These are phyloP conservation scores for Digitaria exilis DNA, from an alignment of 202 grass and related monocot genomes.

Conservation along the genomic window DNA sequence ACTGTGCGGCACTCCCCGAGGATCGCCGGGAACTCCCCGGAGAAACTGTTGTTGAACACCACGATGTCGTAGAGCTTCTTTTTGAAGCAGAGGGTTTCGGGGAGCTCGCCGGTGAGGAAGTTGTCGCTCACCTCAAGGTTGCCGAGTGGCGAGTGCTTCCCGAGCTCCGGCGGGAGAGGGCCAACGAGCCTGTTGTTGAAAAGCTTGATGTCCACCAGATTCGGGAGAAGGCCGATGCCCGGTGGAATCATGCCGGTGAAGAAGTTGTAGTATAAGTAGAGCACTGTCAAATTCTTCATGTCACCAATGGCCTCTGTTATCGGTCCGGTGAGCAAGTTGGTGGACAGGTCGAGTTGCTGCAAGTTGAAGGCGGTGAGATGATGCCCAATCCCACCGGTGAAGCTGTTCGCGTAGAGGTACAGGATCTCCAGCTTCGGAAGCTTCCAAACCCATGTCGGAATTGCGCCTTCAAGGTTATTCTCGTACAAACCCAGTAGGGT, in stretches of 20 bases:
- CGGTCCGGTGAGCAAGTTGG: constrained; percentile 32
- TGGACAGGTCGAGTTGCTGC: constrained; percentile 33
- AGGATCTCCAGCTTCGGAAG: background rate
- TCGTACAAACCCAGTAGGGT: background rate
- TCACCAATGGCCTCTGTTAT: constrained; percentile 39
- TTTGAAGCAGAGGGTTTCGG: constrained; percentile 33
- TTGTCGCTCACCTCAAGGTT: constrained; percentile 42
- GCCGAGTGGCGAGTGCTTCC: constrained; percentile 44
- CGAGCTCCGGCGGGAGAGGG: constrained; percentile 44
- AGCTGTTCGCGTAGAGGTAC: constrained; percentile 5
- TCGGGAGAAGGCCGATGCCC: constrained; percentile 34
- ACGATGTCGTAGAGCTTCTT: constrained; percentile 22
- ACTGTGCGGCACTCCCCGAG: constrained; percentile 37
- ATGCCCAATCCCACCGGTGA: constrained; percentile 34
- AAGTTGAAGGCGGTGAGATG: background rate
- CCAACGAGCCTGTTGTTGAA: constrained; percentile 47
- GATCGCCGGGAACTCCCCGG: constrained; percentile 32
- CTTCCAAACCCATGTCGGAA: constrained; percentile 29
- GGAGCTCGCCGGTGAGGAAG: constrained; percentile 39
- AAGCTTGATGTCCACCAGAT: constrained; percentile 22
- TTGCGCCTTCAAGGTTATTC: constrained; percentile 25
- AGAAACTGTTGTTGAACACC: constrained; percentile 53
- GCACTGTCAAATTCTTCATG: constrained; percentile 11
- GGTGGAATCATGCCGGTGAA: constrained; percentile 42
- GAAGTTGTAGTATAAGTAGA: constrained; percentile 41